Base-by-base conservation (phyloP, 2,329 filamentous ascomycete genomes). In the Monilinia vaccinii-corymbosi region DNA sequence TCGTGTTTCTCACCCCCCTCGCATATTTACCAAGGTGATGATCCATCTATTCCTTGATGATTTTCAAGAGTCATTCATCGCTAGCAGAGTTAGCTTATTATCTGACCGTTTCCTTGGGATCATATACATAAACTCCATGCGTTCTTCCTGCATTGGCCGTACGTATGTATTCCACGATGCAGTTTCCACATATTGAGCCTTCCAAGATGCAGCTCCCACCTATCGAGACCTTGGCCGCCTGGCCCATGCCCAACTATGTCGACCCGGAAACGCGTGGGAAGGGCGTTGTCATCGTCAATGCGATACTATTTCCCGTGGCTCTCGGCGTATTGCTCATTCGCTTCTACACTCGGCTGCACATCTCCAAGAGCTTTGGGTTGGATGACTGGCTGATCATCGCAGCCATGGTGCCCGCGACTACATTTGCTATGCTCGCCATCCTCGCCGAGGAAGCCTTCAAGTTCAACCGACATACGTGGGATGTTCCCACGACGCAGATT, bases 381-480 rank as follows among this genome's bases (percentile, higher is more conserved):
- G 78, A 81, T 61, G 78, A 80, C 65, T 63, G 74, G 31, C 65
- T 80, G 10, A 76, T 80, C 55, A 64, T 76, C 18, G 56, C 40
- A 11, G 56, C 56, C 8, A 46, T 53, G 18, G 1, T 65, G 9
- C 74, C 74, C 34, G 67, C 70, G 21, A 71, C 75, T 52, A 71
- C 67, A 8, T 75, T 75, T 68, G 69, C 68, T 7, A 66, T 67
- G 0, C 53, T 73, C 2, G 70, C 69, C 2, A 70, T 73, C 1
- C 34, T 76, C 1, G 70, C 71, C 3, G 69, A 72, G 4, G 63
- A 67, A n/a, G 25, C 62, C 1, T 74, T 68, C 56, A 70, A 71
- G 6, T 75, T 71, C 71, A 71, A 73, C 58, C 69, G 74, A 47
- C 75, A 77, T 62, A 61, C 75, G 11, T 77, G 75, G 74, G 75